Base-by-base conservation (phyloP, 1,139 yeast species). In the Suhomyces kunorum region DNA sequence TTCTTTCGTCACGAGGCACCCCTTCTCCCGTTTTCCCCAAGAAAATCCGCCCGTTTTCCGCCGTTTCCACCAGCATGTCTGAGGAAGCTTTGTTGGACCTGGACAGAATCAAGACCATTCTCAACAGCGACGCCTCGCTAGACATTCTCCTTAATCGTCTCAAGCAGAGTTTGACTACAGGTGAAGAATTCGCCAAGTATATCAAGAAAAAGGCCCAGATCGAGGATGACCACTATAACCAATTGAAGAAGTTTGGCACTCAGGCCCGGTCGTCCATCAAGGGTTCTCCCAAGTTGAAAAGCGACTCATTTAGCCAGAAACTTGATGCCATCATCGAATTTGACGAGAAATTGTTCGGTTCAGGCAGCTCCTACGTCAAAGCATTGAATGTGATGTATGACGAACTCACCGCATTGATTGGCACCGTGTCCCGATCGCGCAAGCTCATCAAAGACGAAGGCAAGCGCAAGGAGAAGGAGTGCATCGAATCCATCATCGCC, bases 371-470 rank as follows among this genome's bases (percentile, higher is more conserved):
- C 4, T 89, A 83, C 61, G 86, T 87, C 15, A 80, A 81, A 34
- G 92, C 95, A 0, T 68, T 92, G 52, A 85, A 80, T 49, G 83
- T 80, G 30, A 90, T 92, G 92, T 80, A 81, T 55, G 96, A 87
- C 53, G 97, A 92, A 59, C 69, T 90, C 46, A 64, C 72, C n/a
- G 82, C 95, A 1, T 71, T 92, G 44, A 73, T 86, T 18, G 73
- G 78, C 19, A 79, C 89, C 2, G 80, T 89, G 46, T 72, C 86
- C 6, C 76, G 86, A 45, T 70, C 82, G 42, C 74, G 98, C 48
- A 90, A 90, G 58, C 55, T 74, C 27, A 68, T 83, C 41, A 92
- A 90, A 60, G 98, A 92, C 35, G 87, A 86, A 44, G 88, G 90
- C 28, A 76, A 80, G 54, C 72, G 87, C 32, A 80, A 83, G 51